These are phyloP conservation scores for Huntiella moniliformis DNA, from an alignment of 2,329 filamentous ascomycete species.

Conservation along the genomic window DNA sequence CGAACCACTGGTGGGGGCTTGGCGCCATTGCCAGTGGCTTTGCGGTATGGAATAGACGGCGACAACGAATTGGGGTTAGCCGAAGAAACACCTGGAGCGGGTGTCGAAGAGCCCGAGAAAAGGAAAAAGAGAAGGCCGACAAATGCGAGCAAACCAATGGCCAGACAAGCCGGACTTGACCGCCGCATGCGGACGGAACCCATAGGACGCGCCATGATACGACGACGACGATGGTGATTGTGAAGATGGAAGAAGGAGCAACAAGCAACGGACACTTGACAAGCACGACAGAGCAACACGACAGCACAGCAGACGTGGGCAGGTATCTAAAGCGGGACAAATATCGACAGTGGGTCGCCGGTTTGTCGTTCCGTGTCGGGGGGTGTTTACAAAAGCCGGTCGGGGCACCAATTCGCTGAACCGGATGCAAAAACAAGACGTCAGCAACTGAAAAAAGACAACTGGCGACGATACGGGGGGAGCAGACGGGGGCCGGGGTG, in stretches of 20 bases:
- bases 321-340: too few species aligned
- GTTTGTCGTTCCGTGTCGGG: too few species aligned
- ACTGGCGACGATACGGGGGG: too few species aligned
- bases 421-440: too few species aligned
- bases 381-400: too few species aligned
- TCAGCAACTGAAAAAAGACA: too few species aligned
- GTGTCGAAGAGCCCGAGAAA: conserved; percentile 25
- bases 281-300: too few species aligned
- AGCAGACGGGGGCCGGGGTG: too few species aligned
- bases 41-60: conserved; percentile 40
- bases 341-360: too few species aligned
- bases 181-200: conserved; percentile 56
- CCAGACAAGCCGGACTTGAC: conserved; percentile 54
- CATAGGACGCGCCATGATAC: conserved; percentile 37
- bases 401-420: too few species aligned
- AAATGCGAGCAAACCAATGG: conserved; percentile 52
- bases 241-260: conserved; percentile 2
- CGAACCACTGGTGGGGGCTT: conserved; percentile 70
- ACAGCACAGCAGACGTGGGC: too few species aligned
- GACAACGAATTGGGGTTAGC: conserved; percentile 17
- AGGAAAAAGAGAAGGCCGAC: conserved; percentile 53
- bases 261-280: background rate
- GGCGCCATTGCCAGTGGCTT: conserved; percentile 20
- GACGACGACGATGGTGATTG: conserved; percentile 1
- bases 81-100: conserved; percentile 21